Percentiles rank a stretch among this genome's conserved stretches.
phyloP scores from a whole-genome alignment of 805 yeast species.

The Candida odintsovae region DNA sequence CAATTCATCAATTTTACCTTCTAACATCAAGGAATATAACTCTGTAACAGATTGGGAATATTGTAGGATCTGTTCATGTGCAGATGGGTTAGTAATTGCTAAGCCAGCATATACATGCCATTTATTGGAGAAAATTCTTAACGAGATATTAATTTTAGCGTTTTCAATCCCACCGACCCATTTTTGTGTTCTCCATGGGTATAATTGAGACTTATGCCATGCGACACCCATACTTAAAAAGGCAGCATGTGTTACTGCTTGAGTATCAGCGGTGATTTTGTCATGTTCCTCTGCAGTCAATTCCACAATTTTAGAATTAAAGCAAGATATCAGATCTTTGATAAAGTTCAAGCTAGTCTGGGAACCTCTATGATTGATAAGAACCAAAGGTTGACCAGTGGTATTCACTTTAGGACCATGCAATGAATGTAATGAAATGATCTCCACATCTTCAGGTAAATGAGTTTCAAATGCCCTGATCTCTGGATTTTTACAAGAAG shows the following conservation, averaged over 20 bases:
- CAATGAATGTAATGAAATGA: slow-evolving; percentile 82
- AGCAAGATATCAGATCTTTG: slow-evolving; percentile 57
- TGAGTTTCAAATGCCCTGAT: slow-evolving; percentile 74
- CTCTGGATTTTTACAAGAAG: slow-evolving; percentile 91
- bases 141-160: slow-evolving; percentile 88
- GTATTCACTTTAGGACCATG: slow-evolving; percentile 93
- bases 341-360: slow-evolving; percentile 53
- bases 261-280: slow-evolving; percentile 94
- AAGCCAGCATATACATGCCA: slow-evolving; percentile 99
- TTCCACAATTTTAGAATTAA: slow-evolving; percentile 71
- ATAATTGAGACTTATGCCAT: slow-evolving; percentile 77
- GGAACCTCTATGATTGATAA: slow-evolving; percentile 68
- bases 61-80: slow-evolving; percentile 86
- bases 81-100: slow-evolving; percentile 93
- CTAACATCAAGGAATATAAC: slow-evolving; percentile 76
- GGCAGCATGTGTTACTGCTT: slow-evolving; percentile 97
- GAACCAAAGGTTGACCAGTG: slow-evolving; percentile 87
- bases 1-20: slow-evolving; percentile 55
- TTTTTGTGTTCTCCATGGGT: slow-evolving; percentile 85
- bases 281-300: slow-evolving; percentile 88
- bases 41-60: slow-evolving; percentile 83
- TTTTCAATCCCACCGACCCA: slow-evolving; percentile 96
- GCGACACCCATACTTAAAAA: slow-evolving; percentile 96
- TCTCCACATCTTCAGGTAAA: slow-evolving; percentile 75
- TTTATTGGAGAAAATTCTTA: slow-evolving; percentile 86